Base-by-base conservation (phyloP, 495 filamentous ascomycete genomes). In the Penicillium psychrofluorescens region DNA sequence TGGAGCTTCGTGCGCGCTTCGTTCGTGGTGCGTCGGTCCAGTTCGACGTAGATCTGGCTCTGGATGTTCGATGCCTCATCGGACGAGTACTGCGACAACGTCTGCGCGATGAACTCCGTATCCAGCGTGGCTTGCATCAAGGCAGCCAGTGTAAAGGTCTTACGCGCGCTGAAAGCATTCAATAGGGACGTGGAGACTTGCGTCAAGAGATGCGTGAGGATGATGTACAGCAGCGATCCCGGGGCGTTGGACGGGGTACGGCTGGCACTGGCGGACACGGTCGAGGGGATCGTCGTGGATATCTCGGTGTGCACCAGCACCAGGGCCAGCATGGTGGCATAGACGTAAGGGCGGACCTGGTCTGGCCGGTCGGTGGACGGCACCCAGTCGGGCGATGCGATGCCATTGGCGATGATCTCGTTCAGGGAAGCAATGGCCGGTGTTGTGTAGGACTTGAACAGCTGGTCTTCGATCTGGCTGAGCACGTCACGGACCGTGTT, bases 101-200 rank as follows among this genome's bases (percentile, higher is more conserved):
- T 95, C 70, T 97, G 94, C 6, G 89, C 87, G 31, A 96, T 82
- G 64, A 97, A 98, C 63, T 98, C 92, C 8, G 95, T 90, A 47
- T 98, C 92, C 6, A 98, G 75, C 0, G 94, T 97, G 2, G 94
- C 94, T 64, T 97, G 94, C 84, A 96, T 94, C 38, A 98, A 74
- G 7, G 81, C 80, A n/a, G 81, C 68, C 0, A 98, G 81, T 7
- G 76, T 69, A 67, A 88, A 97, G 29, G 69, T 67, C 7, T 73
- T 49, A 8, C 87, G 81, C 13, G 75, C 52, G 43, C 78, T 76
- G 67, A 95, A 88, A 0, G 83, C 78, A 11, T 77, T 71, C 6
- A 92, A 71, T 8, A 95, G 76, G 39, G 86, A 79, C 10, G 70
- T 66, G 29, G 80, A 86, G 8, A 85, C 74, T 55, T 87, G 75